phyloP scores from a whole-genome alignment of 345 rosid genomes.

The Gossypium turneri region DNA sequence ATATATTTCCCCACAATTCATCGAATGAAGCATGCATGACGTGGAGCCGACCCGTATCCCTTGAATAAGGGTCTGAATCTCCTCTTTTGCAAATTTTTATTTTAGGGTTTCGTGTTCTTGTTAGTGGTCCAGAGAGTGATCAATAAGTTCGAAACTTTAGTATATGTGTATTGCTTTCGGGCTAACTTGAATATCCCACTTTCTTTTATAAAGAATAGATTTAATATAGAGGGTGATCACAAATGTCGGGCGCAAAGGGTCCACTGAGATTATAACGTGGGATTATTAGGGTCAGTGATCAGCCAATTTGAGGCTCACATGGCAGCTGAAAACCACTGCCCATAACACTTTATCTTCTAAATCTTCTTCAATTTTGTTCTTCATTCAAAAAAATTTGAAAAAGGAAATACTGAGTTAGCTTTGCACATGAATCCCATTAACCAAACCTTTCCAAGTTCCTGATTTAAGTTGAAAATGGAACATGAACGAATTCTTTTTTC shows the following conservation, averaged over 20 bases:
- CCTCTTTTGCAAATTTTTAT: constrained; percentile 10
- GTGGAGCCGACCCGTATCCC: constrained; percentile 42
- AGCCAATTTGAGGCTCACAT: constrained; percentile 2
- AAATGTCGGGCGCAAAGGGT: constrained; percentile 35
- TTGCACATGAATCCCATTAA: constrained; percentile 27
- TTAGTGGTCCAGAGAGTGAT: constrained; percentile 25
- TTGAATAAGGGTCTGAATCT: constrained; percentile 33
- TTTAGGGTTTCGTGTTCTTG: constrained; percentile 28
- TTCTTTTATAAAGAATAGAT: constrained; percentile 12
- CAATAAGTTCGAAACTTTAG: constrained; percentile 11
- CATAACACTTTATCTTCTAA: background rate
- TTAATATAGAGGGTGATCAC: constrained; percentile 14
- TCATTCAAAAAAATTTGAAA: background rate
- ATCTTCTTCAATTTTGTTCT: background rate
- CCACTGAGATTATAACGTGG: constrained; percentile 26
- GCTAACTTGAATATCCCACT: constrained; percentile 7
- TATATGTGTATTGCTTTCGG: background rate
- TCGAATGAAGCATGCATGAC: constrained; percentile 36
- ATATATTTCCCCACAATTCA: background rate
- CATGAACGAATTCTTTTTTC: background rate
- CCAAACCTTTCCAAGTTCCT: background rate
- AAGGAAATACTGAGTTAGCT: background rate
- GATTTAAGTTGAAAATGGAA: constrained; percentile 4
- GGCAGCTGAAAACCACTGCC: background rate
- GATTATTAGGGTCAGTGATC: constrained; percentile 12